Evolutionary conservation across 192 early-diverging fungal species (phyloP).

Genomic region (Podila epicladia): DNA sequence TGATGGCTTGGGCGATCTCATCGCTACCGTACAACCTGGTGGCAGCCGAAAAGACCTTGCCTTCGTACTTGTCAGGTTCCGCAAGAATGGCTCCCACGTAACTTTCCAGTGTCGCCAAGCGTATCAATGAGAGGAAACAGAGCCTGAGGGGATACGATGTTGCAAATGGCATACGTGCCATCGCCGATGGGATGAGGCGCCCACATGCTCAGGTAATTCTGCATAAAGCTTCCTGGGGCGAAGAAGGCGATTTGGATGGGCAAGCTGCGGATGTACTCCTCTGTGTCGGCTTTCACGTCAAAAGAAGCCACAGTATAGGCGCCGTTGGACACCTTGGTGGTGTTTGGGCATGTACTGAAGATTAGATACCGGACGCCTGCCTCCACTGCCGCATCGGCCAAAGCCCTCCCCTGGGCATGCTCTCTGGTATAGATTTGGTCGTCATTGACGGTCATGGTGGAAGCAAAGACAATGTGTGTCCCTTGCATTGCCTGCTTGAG

Average conservation of each 20-base stretch:
- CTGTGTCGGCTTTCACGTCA: too few relatives aligned
- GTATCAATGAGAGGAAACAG: slow-evolving; percentile 3
- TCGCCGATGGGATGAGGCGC: slow-evolving; percentile 14
- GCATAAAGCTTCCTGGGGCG: slow-evolving; percentile 14
- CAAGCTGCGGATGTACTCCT: slow-evolving; percentile 19
- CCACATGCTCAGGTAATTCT: not conserved
- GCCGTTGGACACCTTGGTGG: too few relatives aligned
- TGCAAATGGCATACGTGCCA: slow-evolving; percentile 8
- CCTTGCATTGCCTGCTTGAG: too few relatives aligned
- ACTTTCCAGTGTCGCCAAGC: slow-evolving; percentile 9
- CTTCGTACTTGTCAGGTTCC: not conserved
- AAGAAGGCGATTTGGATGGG: slow-evolving; percentile 31
- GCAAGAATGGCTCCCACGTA: slow-evolving; percentile 24
- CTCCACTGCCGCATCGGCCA: too few relatives aligned
- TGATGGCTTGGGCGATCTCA: slow-evolving; percentile 2
- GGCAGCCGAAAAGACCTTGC: slow-evolving; percentile 12
- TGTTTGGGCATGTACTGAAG: too few relatives aligned
- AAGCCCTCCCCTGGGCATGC: too few relatives aligned
- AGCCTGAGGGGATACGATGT: slow-evolving; percentile 7
- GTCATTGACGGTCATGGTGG: too few relatives aligned
- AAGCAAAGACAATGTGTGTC: too few relatives aligned
- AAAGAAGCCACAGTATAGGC: too few relatives aligned
- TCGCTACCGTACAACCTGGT: not conserved
- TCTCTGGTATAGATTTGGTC: too few relatives aligned
- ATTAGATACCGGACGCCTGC: too few relatives aligned